Conservation (phyloP, 2,329 filamentous ascomycete genomes). For the Microsporum canis region DNA sequence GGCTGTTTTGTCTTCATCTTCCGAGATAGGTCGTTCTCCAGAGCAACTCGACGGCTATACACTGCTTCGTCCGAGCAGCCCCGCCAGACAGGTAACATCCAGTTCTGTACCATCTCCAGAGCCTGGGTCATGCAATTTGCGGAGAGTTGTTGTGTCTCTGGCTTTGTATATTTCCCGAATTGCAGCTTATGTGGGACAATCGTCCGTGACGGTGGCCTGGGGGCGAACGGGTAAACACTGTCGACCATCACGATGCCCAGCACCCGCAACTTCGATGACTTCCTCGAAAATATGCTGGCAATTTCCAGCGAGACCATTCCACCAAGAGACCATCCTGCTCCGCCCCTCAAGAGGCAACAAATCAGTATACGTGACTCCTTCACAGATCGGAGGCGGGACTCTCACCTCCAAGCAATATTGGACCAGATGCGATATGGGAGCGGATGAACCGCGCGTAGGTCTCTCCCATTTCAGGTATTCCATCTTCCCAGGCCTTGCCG, state of each 20-base stretch:
- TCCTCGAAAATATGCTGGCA: slow-evolving; percentile 12
- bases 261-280: slow-evolving; percentile 9
- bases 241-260: slow-evolving; percentile 18
- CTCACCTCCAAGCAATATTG: slow-evolving; percentile 16
- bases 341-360: neutral
- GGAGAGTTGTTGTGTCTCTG: slow-evolving; percentile 11
- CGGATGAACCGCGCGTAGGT: slow-evolving; percentile 41
- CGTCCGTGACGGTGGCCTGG: neutral
- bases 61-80: slow-evolving; percentile 9
- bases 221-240: slow-evolving; percentile 12
- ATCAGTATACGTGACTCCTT: neutral
- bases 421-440: slow-evolving; percentile 12
- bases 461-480: slow-evolving; percentile 45
- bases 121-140: slow-evolving; percentile 11
- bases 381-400: neutral
- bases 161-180: slow-evolving; percentile 8
- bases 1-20: slow-evolving; percentile 5
- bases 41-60: slow-evolving; percentile 1
- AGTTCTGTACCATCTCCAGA: slow-evolving; percentile 10
- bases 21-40: slow-evolving; percentile 9
- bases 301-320: slow-evolving; percentile 16
- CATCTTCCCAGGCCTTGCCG: slow-evolving; percentile 40
- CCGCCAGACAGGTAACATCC: slow-evolving; percentile 13
- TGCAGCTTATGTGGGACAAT: slow-evolving; percentile 8
- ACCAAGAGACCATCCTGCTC: slow-evolving; percentile 17